Conservation (phyloP, 2,329 filamentous ascomycete genomes). For the Didymella exigua region DNA sequence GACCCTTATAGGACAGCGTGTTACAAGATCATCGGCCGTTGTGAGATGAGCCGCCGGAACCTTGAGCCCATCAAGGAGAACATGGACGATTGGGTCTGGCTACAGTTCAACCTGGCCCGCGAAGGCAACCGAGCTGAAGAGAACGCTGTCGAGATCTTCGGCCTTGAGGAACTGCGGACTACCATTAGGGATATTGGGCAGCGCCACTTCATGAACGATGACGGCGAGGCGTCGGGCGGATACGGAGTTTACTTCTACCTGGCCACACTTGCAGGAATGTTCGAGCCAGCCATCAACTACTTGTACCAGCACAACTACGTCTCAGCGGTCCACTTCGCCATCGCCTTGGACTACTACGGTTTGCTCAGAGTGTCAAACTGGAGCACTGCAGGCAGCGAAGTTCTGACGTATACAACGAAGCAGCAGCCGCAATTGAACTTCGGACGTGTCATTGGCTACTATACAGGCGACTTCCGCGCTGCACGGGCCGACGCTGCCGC, state of each 20-base stretch:
- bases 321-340: constrained; percentile 92
- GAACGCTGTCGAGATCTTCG: constrained; percentile 66
- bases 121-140: constrained; percentile 67
- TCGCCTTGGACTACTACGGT: constrained; percentile 74
- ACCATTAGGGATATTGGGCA: constrained; percentile 88
- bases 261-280: constrained; percentile 87
- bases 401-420: constrained; percentile 71
- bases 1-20: constrained; percentile 97
- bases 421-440: constrained; percentile 87
- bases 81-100: constrained; percentile 71
- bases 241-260: constrained; percentile 94
- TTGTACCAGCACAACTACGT: constrained; percentile 91
- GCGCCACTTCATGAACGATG: constrained; percentile 84
- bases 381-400: constrained; percentile 65
- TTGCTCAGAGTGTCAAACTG: constrained; percentile 81
- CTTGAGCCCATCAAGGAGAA: constrained; percentile 64
- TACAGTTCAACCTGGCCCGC: constrained; percentile 67
- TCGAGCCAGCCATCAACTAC: constrained; percentile 90
- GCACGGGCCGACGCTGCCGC: constrained; percentile 87
- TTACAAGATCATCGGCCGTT: constrained; percentile 93
- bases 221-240: constrained; percentile 75
- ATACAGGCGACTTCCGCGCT: constrained; percentile 93
- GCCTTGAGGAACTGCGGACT: constrained; percentile 71
- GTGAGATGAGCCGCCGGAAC: constrained; percentile 63
- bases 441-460: constrained; percentile 89